Evolutionary conservation across 2,329 filamentous ascomycete species (phyloP).

Genomic region (Passalora sequoiae): DNA sequence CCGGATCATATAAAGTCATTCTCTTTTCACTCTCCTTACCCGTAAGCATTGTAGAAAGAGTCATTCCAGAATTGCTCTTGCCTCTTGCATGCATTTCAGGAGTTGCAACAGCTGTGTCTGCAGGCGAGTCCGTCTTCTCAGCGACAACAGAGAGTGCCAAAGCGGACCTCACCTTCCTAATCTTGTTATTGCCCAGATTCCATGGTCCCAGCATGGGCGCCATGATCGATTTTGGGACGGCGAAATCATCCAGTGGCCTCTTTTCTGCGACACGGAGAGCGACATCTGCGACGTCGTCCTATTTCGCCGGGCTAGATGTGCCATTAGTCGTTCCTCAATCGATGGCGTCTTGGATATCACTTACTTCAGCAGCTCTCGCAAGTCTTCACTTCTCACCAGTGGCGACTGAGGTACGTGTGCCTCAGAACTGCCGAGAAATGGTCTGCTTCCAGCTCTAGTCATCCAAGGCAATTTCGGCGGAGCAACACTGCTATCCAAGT

Average conservation of each 20-base stretch:
- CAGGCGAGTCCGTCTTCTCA: background rate
- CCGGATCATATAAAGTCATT: background rate
- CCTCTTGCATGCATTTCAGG: constrained; percentile 1
- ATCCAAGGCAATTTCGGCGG: no score
- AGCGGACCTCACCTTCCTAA: constrained; percentile 4
- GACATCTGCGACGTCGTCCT: constrained; percentile 4
- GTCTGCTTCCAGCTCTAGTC: no score
- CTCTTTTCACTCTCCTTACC: background rate
- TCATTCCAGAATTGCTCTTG: constrained; percentile 7
- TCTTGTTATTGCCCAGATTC: background rate
- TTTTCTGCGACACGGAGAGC: constrained; percentile 5
- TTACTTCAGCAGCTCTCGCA: background rate
- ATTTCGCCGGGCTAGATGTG: background rate
- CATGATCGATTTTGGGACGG: constrained; percentile 1
- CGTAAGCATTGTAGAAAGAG: background rate
- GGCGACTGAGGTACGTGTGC: background rate
- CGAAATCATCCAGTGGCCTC: background rate
- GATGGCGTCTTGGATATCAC: background rate
- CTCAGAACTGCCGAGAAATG: background rate
- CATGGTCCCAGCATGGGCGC: constrained; percentile 1
- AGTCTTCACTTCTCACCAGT: background rate
- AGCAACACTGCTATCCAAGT: background rate
- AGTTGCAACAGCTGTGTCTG: background rate
- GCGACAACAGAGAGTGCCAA: background rate
- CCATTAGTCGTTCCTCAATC: background rate